phyloP scores from a whole-genome alignment of 305 asterid genomes.

The Fraxinus albicans region DNA sequence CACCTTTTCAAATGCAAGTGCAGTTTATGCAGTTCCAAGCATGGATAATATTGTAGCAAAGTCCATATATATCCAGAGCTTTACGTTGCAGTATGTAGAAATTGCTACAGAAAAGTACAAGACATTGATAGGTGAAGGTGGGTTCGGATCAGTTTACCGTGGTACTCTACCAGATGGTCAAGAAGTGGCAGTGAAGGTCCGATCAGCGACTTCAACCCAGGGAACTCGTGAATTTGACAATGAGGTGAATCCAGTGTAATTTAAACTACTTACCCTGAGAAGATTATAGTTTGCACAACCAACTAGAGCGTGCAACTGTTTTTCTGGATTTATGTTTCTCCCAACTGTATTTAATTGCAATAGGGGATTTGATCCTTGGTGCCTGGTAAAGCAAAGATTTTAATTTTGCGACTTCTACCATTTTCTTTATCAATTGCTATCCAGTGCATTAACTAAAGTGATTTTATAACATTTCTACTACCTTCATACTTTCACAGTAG shows the following conservation, averaged over 20 bases:
- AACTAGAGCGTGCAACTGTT: not conserved
- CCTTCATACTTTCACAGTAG: not conserved
- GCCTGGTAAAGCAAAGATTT: not conserved
- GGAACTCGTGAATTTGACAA: slow-evolving; percentile 88
- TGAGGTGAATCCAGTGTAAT: slow-evolving; percentile 47
- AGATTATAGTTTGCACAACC: not conserved
- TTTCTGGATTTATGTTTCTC: not conserved
- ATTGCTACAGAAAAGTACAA: slow-evolving; percentile 65
- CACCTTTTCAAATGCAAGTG: slow-evolving; percentile 55
- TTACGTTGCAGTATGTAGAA: slow-evolving; percentile 60
- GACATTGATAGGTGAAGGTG: slow-evolving; percentile 88
- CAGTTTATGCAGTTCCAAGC: slow-evolving; percentile 69
- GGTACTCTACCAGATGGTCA: slow-evolving; percentile 81
- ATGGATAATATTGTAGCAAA: slow-evolving; percentile 43
- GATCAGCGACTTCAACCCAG: slow-evolving; percentile 87
- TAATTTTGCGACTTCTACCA: not conserved
- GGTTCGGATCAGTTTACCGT: slow-evolving; percentile 79
- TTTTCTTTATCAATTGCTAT: not conserved
- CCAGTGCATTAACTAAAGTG: slow-evolving; percentile 7
- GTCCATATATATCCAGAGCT: slow-evolving; percentile 54
- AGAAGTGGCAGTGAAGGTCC: slow-evolving; percentile 94
- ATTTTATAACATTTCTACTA: slow-evolving; percentile 5
- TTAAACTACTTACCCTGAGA: not conserved
- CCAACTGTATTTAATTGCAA: not conserved
- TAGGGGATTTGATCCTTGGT: not conserved